Evolutionary conservation across 1,284 basidiomycete genomes (phyloP).

Genomic region (Tremellales sp.): DNA sequence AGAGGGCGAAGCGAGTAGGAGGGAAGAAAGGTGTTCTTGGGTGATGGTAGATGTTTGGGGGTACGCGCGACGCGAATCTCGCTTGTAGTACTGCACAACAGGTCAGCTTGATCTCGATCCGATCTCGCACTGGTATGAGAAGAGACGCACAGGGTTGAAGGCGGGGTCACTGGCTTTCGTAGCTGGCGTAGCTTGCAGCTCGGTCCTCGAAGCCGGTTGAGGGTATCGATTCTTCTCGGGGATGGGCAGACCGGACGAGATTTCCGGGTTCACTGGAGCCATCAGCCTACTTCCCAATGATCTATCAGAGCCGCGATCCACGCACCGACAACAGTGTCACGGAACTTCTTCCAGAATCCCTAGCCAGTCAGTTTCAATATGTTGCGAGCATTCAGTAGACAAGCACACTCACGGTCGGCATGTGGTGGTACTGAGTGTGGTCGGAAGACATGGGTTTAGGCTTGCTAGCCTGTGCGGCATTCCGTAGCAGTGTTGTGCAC

Average conservation of each 20-base stretch:
- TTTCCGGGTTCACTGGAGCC: slow-evolving; percentile 70
- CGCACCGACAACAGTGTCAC: slow-evolving; percentile 75
- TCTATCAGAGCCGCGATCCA: slow-evolving; percentile 29
- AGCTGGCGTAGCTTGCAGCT: slow-evolving; percentile 78
- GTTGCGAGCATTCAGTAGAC: not conserved
- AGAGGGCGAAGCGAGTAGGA: slow-evolving; percentile 78
- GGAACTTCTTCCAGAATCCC: slow-evolving; percentile 90
- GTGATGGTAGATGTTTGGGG: slow-evolving; percentile 80
- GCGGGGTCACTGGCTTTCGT: slow-evolving; percentile 64
- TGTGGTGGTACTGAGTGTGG: slow-evolving; percentile 79
- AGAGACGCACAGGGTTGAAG: slow-evolving; percentile 28
- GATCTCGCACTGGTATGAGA: not conserved
- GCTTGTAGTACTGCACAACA: slow-evolving; percentile 69
- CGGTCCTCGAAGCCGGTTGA: slow-evolving; percentile 78
- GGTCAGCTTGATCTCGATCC: slow-evolving; percentile 17
- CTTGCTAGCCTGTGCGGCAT: slow-evolving; percentile 36
- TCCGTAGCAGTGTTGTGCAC: slow-evolving; percentile 30
- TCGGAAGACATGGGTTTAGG: slow-evolving; percentile 57
- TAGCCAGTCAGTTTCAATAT: slow-evolving; percentile 10
- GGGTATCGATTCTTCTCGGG: slow-evolving; percentile 71
- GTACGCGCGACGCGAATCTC: slow-evolving; percentile 86
- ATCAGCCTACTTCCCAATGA: not conserved
- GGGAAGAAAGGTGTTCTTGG: slow-evolving; percentile 69
- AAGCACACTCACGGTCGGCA: slow-evolving; percentile 64
- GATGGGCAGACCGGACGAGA: slow-evolving; percentile 85